These are phyloP conservation scores for Gautieria morchelliformis DNA, from an alignment of 768 basidiomycete genomes.

Conservation along the genomic window DNA sequence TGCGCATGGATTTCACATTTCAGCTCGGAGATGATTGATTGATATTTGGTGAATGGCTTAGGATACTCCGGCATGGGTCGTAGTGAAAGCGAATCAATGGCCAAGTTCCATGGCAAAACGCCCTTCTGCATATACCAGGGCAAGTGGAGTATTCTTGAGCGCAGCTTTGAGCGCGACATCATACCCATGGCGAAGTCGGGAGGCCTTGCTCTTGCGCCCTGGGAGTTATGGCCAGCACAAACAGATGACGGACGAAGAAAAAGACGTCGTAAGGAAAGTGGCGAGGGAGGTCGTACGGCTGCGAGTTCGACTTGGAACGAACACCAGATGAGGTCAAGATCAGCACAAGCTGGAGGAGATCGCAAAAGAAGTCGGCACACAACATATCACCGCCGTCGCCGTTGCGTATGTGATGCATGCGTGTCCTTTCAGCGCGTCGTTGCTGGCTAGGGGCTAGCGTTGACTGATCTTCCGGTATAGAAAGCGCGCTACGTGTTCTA, in stretches of 20 bases:
- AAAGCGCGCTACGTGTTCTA: too few relatives aligned
- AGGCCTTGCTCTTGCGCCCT: constrained; percentile 28
- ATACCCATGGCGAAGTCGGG: constrained; percentile 33
- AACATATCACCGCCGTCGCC: constrained; percentile 1
- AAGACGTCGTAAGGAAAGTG: constrained; percentile 18
- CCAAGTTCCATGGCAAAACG: constrained; percentile 35
- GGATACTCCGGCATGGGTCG: constrained; percentile 41
- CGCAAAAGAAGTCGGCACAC: background rate
- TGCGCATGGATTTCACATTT: too few relatives aligned
- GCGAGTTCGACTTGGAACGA: constrained; percentile 10
- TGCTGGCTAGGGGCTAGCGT: too few relatives aligned
- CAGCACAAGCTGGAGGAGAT: constrained; percentile 21
- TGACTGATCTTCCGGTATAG: too few relatives aligned
- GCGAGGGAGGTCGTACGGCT: constrained; percentile 16
- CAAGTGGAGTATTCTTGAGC: constrained; percentile 31
- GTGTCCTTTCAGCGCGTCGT: background rate
- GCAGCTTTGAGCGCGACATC: constrained; percentile 46
- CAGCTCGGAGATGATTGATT: too few relatives aligned
- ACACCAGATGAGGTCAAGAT: background rate
- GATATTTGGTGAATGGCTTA: too few relatives aligned
- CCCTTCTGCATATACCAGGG: constrained; percentile 51
- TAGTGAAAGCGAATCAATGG: constrained; percentile 41
- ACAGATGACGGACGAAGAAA: constrained; percentile 24
- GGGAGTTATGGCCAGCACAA: constrained; percentile 28
- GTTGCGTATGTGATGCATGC: constrained; percentile 7